Evolutionary conservation across 2,329 filamentous ascomycete species (phyloP).

Genomic region (Paraphoma sp.): DNA sequence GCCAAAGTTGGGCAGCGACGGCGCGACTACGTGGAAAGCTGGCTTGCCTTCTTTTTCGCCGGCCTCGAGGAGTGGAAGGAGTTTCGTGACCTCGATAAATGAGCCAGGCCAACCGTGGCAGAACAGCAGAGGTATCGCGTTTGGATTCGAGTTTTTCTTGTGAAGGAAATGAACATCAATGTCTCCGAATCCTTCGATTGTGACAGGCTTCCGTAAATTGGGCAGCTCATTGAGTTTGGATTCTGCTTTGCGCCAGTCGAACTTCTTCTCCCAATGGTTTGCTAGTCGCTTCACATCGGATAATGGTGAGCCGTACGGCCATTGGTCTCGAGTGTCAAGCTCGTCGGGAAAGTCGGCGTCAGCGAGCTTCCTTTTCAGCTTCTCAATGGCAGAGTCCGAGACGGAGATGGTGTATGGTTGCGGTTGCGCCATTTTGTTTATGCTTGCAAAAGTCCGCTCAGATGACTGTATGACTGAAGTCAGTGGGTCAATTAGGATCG

Average conservation of each 20-base stretch:
- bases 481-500: no score
- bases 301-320: conserved; percentile 67
- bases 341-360: conserved; percentile 64
- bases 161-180: conserved; percentile 71
- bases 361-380: conserved; percentile 63
- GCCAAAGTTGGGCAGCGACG: conserved; percentile 63
- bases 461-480: neutral
- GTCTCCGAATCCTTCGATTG: conserved; percentile 64
- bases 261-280: conserved; percentile 62
- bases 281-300: conserved; percentile 66
- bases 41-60: conserved; percentile 47
- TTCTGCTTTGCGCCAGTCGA: conserved; percentile 69
- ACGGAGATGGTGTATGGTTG: conserved; percentile 37
- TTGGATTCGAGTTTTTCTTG: conserved; percentile 57
- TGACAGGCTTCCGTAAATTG: conserved; percentile 63
- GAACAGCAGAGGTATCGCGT: conserved; percentile 70
- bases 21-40: conserved; percentile 61
- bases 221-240: conserved; percentile 65
- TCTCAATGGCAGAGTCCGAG: conserved; percentile 55
- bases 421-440: conserved; percentile 15
- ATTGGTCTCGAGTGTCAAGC: conserved; percentile 51
- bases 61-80: conserved; percentile 57
- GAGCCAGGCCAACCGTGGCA: conserved; percentile 75
- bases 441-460: neutral
- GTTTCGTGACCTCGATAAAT: conserved; percentile 70